phyloP scores from a whole-genome alignment of 139 green algal genomes.

The Choricystis sp. region DNA sequence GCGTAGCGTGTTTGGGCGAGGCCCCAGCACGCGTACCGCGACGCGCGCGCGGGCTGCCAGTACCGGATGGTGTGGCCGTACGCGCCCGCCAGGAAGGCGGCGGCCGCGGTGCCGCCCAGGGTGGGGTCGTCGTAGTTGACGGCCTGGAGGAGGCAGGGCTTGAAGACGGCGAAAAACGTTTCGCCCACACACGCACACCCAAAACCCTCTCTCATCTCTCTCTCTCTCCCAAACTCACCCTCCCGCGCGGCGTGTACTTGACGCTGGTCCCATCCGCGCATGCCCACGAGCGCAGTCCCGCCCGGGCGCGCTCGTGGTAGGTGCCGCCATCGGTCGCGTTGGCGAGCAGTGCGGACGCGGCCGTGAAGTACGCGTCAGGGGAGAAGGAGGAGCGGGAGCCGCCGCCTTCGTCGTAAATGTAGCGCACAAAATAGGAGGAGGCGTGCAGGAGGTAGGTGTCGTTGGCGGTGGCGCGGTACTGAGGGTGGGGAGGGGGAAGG shows the following conservation, averaged over 20 bases:
- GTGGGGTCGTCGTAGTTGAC: neutral
- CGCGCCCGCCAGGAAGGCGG: constrained; percentile 27
- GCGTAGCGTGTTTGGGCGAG: constrained; percentile 40
- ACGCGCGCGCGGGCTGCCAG: neutral
- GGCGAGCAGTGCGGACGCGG: constrained; percentile 30
- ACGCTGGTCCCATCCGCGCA: constrained; percentile 19
- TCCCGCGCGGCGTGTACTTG: constrained; percentile 25
- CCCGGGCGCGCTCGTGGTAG: constrained; percentile 22
- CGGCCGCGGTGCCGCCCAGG: constrained; percentile 33
- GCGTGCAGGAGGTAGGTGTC: neutral
- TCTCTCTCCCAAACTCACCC: constrained; percentile 6
- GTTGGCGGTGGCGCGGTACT: neutral
- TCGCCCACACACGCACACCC: neutral
- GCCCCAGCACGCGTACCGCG: constrained; percentile 37
- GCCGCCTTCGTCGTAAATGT: neutral
- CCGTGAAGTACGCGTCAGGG: constrained; percentile 32
- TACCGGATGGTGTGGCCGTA: constrained; percentile 6
- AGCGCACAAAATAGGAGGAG: neutral
- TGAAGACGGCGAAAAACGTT: neutral
- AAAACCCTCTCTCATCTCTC: neutral
- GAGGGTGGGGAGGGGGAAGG: too few relatives aligned
- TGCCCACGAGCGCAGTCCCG: constrained; percentile 28
- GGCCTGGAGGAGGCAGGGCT: neutral
- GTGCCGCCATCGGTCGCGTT: constrained; percentile 23
- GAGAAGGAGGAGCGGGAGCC: constrained; percentile 7